phyloP scores from a whole-genome alignment of 192 early-diverging fungal genomes.

The Pecoramyces ruminantium region DNA sequence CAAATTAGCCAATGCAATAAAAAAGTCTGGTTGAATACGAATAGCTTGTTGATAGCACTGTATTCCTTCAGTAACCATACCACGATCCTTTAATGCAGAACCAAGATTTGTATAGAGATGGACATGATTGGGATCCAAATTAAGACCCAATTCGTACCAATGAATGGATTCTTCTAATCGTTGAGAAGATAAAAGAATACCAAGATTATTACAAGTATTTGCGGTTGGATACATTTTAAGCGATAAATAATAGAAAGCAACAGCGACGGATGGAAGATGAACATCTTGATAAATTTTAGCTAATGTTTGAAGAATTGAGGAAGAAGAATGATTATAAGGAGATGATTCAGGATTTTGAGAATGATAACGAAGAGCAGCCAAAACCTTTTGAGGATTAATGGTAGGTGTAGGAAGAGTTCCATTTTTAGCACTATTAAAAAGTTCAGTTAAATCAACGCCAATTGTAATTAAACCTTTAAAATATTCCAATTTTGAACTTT shows the following conservation, averaged over 20 bases:
- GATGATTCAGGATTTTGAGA: conserved; percentile 7
- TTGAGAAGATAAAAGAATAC: conserved; percentile 56
- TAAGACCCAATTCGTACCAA: conserved; percentile 76
- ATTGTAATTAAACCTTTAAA: conserved; percentile 61
- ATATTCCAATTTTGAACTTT: conserved; percentile 61
- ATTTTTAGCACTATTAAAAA: conserved; percentile 17
- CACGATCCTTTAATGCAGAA: conserved; percentile 76
- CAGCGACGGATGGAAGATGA: conserved; percentile 42
- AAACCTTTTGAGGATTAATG: conserved; percentile 11
- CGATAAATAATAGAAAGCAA: conserved; percentile 72
- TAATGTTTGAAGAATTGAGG: conserved; percentile 58
- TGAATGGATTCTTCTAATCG: conserved; percentile 62
- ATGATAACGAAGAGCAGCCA: conserved; percentile 10
- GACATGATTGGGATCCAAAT: conserved; percentile 62
- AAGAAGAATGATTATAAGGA: conserved; percentile 23
- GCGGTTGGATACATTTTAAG: conserved; percentile 62
- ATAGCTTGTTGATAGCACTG: conserved; percentile 80
- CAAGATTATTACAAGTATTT: conserved; percentile 81
- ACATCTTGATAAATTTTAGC: conserved; percentile 79
- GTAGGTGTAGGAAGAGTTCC: conserved; percentile 39
- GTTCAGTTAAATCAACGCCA: conserved; percentile 16
- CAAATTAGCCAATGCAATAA: conserved; percentile 81
- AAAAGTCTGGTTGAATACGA: conserved; percentile 66
- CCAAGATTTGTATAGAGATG: conserved; percentile 91
- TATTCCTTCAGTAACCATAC: conserved; percentile 66